phyloP scores from a whole-genome alignment of 345 rosid genomes.

The Boechera divaricarpa region DNA sequence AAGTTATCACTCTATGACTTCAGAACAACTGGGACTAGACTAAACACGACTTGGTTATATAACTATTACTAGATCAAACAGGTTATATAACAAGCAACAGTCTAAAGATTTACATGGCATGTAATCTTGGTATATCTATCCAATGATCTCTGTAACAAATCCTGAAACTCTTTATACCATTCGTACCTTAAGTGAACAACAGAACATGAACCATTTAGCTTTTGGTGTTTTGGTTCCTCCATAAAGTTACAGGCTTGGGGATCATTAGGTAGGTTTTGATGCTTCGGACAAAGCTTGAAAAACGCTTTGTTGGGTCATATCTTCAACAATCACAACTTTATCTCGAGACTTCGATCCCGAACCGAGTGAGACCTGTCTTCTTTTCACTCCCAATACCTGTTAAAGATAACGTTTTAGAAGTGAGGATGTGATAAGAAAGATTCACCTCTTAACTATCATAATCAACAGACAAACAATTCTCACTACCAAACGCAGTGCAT shows the following conservation, averaged over 20 bases:
- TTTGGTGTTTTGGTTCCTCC: not conserved
- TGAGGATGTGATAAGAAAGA: not conserved
- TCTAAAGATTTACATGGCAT: conserved; percentile 29
- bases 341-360: conserved; percentile 90
- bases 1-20: not conserved
- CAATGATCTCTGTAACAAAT: conserved; percentile 4
- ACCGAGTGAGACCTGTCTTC: conserved; percentile 80
- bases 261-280: conserved; percentile 45
- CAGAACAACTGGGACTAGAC: not conserved
- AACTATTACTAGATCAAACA: no score
- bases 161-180: not conserved
- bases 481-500: not conserved
- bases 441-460: conserved; percentile 1
- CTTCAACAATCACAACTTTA: conserved; percentile 88
- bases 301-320: conserved; percentile 58
- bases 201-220: conserved; percentile 2
- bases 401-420: conserved; percentile 7
- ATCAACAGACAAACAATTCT: not conserved
- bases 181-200: not conserved
- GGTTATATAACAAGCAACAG: conserved; percentile 13
- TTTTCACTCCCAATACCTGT: conserved; percentile 85
- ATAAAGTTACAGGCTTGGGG: conserved; percentile 16
- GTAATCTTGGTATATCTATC: not conserved
- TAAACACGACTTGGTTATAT: not conserved
- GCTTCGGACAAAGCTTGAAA: conserved; percentile 65